Evolutionary conservation across 1,139 yeast species (phyloP).

Genomic region (Yamadazyma trypodendri): DNA sequence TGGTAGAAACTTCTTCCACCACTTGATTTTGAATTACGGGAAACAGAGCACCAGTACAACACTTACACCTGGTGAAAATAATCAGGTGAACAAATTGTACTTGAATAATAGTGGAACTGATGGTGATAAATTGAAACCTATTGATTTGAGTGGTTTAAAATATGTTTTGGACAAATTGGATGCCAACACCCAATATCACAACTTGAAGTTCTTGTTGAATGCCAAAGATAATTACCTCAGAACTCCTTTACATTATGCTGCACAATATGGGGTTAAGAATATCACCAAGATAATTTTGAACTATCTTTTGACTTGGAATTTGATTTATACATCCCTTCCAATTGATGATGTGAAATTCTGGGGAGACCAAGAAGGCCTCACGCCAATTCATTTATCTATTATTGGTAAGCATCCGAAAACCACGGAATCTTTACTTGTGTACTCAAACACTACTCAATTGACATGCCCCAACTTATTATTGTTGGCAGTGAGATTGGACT

Average conservation of each 20-base stretch:
- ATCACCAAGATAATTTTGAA: constrained; percentile 58
- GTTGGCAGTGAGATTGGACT: constrained; percentile 71
- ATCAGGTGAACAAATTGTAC: constrained; percentile 29
- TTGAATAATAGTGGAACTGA: constrained; percentile 56
- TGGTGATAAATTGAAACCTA: constrained; percentile 39
- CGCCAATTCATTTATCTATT: constrained; percentile 84
- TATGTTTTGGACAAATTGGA: constrained; percentile 33
- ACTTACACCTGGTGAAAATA: constrained; percentile 38
- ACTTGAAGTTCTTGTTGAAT: constrained; percentile 50
- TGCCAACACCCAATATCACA: constrained; percentile 25
- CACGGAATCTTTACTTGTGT: constrained; percentile 54
- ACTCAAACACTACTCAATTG: constrained; percentile 35
- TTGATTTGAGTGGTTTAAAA: constrained; percentile 23
- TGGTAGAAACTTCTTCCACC: constrained; percentile 83
- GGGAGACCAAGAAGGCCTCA: constrained; percentile 81
- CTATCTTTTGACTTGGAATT: constrained; percentile 31
- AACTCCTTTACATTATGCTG: constrained; percentile 88
- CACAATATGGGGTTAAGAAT: constrained; percentile 78
- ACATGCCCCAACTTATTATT: constrained; percentile 54
- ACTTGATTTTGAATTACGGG: constrained; percentile 75
- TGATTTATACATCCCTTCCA: constrained; percentile 41
- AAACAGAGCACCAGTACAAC: constrained; percentile 35
- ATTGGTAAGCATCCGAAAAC: constrained; percentile 83
- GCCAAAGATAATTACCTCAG: constrained; percentile 74
- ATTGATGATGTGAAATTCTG: constrained; percentile 62